Percentiles rank a stretch among this genome's conserved stretches.
Evolutionary conservation across 352 stramenopile species (phyloP).

Genomic region (Phytophthora kernoviae): DNA sequence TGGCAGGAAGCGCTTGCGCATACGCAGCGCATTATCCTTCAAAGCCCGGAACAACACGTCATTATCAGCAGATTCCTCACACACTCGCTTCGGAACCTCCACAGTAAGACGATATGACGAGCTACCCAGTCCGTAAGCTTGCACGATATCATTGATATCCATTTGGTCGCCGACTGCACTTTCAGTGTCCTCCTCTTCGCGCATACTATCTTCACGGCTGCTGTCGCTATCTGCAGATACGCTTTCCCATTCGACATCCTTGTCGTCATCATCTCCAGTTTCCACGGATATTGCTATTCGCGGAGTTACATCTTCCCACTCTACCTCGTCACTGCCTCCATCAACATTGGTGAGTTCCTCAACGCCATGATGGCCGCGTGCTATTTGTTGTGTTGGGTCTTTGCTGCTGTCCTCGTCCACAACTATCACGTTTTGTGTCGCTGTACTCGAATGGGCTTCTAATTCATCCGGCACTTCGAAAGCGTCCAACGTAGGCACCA

Average conservation of each 20-base stretch:
- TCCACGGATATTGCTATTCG: background rate
- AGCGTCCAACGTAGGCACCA: slow-evolving; percentile 72
- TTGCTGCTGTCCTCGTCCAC: background rate
- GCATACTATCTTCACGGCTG: background rate
- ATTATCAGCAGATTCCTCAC: slow-evolving; percentile 69
- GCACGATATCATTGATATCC: slow-evolving; percentile 83
- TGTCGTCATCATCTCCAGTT: slow-evolving; percentile 3
- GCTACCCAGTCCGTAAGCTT: slow-evolving; percentile 75
- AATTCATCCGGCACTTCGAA: slow-evolving; percentile 40
- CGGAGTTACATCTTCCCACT: slow-evolving; percentile 35
- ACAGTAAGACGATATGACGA: slow-evolving; percentile 79
- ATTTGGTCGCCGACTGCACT: slow-evolving; percentile 33
- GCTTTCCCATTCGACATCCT: slow-evolving; percentile 26
- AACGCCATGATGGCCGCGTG: no score
- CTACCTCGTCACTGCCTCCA: slow-evolving; percentile 9
- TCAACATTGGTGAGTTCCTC: slow-evolving; percentile 5
- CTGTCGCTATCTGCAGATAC: slow-evolving; percentile 21
- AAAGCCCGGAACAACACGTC: slow-evolving; percentile 64
- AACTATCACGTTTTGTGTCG: background rate
- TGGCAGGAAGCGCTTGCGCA: slow-evolving; percentile 77
- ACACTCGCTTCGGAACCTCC: slow-evolving; percentile 60
- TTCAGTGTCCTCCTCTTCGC: slow-evolving; percentile 8
- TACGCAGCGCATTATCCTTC: slow-evolving; percentile 54
- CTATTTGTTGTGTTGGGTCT: background rate
- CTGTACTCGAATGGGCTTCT: background rate